Conservation (phyloP, 257 asterid species). For the Galeopsis tetrahit region DNA sequence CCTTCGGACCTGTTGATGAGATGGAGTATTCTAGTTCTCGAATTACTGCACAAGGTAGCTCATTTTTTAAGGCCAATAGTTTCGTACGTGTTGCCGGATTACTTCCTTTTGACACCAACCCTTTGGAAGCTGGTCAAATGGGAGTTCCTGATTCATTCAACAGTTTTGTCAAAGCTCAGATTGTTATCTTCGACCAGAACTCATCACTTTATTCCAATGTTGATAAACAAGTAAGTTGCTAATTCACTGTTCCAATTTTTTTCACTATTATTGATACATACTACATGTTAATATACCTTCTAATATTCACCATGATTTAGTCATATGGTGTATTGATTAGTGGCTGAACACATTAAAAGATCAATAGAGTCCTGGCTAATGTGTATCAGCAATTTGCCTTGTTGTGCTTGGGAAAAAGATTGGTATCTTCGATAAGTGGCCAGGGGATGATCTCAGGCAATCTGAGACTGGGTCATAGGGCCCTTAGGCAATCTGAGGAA, state of each 20-base stretch:
- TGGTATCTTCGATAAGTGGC: constrained; percentile 4
- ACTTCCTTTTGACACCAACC: constrained; percentile 58
- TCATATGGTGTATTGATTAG: constrained; percentile 10
- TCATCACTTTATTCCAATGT: constrained; percentile 66
- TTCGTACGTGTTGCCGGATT: constrained; percentile 74
- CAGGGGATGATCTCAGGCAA: background rate
- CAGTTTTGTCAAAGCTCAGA: constrained; percentile 96
- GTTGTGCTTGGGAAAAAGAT: background rate
- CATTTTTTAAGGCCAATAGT: constrained; percentile 60
- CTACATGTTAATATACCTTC: constrained; percentile 15
- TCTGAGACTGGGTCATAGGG: constrained; percentile 12
- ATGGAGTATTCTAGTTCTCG: constrained; percentile 37
- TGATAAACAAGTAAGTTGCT: constrained; percentile 72
- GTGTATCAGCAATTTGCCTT: background rate
- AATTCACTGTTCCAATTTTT: constrained; percentile 23
- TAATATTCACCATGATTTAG: background rate
- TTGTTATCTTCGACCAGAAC: constrained; percentile 70
- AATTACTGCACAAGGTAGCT: constrained; percentile 35
- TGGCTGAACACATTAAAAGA: background rate
- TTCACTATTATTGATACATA: constrained; percentile 13
- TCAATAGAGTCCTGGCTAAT: background rate
- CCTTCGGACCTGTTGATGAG: constrained; percentile 45
- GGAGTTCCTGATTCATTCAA: constrained; percentile 61
- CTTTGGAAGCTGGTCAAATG: constrained; percentile 52
- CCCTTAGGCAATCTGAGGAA: background rate